These are phyloP conservation scores for Pachyrhizus erosus DNA, from an alignment of 306 rosid genomes.

Conservation along the genomic window DNA sequence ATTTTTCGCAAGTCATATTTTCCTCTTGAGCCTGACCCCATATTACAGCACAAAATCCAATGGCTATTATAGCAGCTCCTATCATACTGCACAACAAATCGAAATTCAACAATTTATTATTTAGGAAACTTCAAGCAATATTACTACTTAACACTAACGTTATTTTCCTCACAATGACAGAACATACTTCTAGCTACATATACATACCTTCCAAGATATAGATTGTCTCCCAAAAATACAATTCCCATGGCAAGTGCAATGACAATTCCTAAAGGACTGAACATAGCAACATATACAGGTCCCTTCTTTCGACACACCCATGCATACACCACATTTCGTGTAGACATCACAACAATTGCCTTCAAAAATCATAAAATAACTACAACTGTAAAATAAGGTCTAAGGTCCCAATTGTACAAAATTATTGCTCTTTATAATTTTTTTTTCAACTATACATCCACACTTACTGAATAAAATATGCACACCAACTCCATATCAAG, in stretches of 20 bases:
- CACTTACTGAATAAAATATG: slow-evolving; percentile 35
- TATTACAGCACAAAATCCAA: slow-evolving; percentile 55
- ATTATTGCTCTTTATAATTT: not conserved
- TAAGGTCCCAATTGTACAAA: not conserved
- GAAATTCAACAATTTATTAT: not conserved
- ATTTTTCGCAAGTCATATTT: not conserved
- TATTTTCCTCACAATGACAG: not conserved
- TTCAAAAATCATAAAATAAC: not conserved
- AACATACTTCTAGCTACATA: not conserved
- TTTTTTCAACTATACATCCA: not conserved
- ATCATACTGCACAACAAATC: slow-evolving; percentile 36
- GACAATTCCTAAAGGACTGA: slow-evolving; percentile 53
- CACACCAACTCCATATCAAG: slow-evolving; percentile 25
- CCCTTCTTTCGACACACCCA: slow-evolving; percentile 57
- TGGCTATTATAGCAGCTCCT: slow-evolving; percentile 45
- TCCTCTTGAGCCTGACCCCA: slow-evolving; percentile 58
- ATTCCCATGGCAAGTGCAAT: slow-evolving; percentile 52
- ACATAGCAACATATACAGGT: slow-evolving; percentile 52
- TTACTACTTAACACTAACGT: not conserved
- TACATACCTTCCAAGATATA: slow-evolving; percentile 53
- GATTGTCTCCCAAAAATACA: slow-evolving; percentile 48
- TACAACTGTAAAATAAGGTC: not conserved
- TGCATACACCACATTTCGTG: slow-evolving; percentile 37
- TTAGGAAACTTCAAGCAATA: not conserved
- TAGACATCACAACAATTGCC: slow-evolving; percentile 43